Conservation (phyloP, 2,329 filamentous ascomycete species). For the Cordyceps javanica region DNA sequence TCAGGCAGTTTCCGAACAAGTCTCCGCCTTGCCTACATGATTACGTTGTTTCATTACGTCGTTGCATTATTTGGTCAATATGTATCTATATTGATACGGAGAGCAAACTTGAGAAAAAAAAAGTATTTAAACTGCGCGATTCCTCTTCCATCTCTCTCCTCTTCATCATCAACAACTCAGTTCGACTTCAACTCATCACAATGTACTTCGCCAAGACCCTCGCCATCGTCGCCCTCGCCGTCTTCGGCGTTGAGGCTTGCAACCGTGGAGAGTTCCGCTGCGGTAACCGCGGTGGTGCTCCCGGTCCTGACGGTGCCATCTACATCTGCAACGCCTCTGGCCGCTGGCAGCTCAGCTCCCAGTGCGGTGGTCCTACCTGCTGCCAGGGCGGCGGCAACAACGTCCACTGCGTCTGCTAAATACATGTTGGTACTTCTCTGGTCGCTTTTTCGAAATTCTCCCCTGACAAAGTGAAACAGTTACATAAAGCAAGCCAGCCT, state of each 20-base stretch:
- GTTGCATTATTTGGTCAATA: no score
- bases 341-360: not conserved
- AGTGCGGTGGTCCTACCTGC: slow-evolving; percentile 1
- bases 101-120: no score
- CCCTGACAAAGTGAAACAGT: not conserved
- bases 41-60: no score
- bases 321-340: not conserved
- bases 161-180: not conserved
- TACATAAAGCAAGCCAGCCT: not conserved
- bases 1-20: not conserved
- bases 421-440: not conserved
- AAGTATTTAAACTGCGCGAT: not conserved
- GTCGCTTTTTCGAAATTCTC: not conserved
- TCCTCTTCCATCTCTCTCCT: no score
- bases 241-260: slow-evolving; percentile 2
- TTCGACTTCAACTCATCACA: not conserved
- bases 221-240: slow-evolving; percentile 6
- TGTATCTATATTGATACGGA: no score
- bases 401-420: slow-evolving; percentile 6
- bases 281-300: not conserved
- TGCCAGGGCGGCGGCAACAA: slow-evolving; percentile 3
- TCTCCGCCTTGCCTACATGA: not conserved
- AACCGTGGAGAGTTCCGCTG: not conserved
- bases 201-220: slow-evolving; percentile 11
- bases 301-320: slow-evolving; percentile 2